A percentile compares a stretch with the other conserved stretches of the same genome.
These are phyloP conservation scores for Diaporthe citriasiana DNA, from an alignment of 2,329 filamentous ascomycete genomes.

Conservation along the genomic window DNA sequence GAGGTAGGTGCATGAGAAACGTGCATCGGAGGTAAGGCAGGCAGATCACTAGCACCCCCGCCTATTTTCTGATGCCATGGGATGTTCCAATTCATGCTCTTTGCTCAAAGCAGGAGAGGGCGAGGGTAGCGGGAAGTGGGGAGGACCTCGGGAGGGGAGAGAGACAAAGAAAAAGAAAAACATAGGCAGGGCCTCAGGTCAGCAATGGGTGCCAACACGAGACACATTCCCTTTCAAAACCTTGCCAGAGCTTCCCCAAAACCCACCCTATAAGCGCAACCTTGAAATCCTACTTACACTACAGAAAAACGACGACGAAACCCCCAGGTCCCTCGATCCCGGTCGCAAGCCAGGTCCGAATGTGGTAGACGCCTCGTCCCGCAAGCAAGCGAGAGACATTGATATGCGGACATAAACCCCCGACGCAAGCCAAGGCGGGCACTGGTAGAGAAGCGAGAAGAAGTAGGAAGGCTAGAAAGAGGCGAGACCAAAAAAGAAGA, in stretches of 20 bases:
- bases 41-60: not conserved
- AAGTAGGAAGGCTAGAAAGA: not conserved
- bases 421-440: constrained; percentile 19
- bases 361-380: constrained; percentile 6
- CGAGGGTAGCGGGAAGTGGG: not conserved
- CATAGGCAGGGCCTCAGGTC: not conserved
- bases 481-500: not conserved
- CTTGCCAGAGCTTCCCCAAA: not conserved
- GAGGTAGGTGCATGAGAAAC: constrained; percentile 14
- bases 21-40: constrained; percentile 5
- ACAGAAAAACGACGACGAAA: not conserved
- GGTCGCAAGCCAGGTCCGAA: not conserved
- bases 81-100: not conserved
- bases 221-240: not conserved
- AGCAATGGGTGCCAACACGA: not conserved
- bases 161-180: not conserved
- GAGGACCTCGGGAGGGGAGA: not conserved
- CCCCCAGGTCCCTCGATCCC: not conserved
- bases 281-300: not conserved
- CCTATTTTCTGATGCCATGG: not conserved
- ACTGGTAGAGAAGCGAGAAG: not conserved
- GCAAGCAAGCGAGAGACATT: constrained; percentile 13
- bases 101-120: not conserved
- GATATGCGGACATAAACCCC: constrained; percentile 23
- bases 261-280: not conserved